Base-by-base conservation (phyloP, 257 asterid species). In the Primulina eburnea region DNA sequence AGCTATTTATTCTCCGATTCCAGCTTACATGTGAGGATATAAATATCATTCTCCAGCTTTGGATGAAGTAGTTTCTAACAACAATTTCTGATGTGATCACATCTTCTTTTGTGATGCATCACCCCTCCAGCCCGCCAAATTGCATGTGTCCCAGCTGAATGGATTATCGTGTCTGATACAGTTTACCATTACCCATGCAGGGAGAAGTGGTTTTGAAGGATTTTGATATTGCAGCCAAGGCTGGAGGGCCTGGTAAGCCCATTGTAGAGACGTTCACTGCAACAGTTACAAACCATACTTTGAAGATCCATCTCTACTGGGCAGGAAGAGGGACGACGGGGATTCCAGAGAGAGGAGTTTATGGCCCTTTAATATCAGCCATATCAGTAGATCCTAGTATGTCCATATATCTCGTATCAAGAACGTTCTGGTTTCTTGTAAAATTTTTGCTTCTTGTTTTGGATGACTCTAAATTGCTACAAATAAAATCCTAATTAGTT, bases 241-340 rank as follows among this genome's bases (percentile, higher is more conserved):
- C 95, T 56, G 95, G 93, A 56, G 98, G 96, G 43, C 84, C 92
- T 24, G 95, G 85, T 3, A 87, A 67, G 76, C 89, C 96, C 18
- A 65, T 90, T 8, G 21, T 88, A 61, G 85, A 82, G 80, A 80
- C 34, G 56, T 88, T 85, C 80, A 87, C 79, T n/a, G 86, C 43
- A 59, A 58, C 40, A n/a, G 90, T 92, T 17, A 85, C 84, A 1
- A 77, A 81, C 58, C 68, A 75, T 74, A 87, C 95, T 3, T 71
- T 92, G 82, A 87, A 90, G 78, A 79, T 92, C 81, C 97, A 87
- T 79, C 80, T 90, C 50, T 88, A 90, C 76, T 92, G 97, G 97
- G 93, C 95, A 1, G 97, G 98, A 73, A 85, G 56, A 71, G 98
- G 98, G 69, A 92, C 98, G 16, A 88, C 96, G 0, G 96, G 97